Conservation (phyloP, 108 stramenopile genomes). For the Pseudonitzschia multistriata region DNA sequence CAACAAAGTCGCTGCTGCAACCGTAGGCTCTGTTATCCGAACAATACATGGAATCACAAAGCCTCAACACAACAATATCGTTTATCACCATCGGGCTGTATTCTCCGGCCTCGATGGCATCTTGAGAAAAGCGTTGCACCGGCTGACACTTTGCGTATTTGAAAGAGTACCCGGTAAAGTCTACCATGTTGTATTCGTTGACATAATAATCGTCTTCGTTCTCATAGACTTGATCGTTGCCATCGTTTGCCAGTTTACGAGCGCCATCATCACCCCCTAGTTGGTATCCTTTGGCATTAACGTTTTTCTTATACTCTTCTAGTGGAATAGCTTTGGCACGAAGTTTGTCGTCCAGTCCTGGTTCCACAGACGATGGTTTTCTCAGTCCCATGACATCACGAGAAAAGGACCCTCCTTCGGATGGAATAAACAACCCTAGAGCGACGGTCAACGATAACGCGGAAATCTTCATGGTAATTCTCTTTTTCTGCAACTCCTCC, state of each 20-base stretch:
- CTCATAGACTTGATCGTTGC: slow-evolving; percentile 8
- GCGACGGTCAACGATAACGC: background rate
- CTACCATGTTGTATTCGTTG: slow-evolving; percentile 24
- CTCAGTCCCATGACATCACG: slow-evolving; percentile 25
- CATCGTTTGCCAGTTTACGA: background rate
- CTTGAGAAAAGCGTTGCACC: slow-evolving; percentile 55
- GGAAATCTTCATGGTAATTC: background rate
- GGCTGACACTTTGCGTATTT: slow-evolving; percentile 65
- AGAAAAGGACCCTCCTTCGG: slow-evolving; percentile 23
- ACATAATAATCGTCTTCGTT: slow-evolving; percentile 41
- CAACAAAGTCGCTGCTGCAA: slow-evolving; percentile 51
- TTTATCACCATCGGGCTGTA: slow-evolving; percentile 53
- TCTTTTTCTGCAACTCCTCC: background rate
- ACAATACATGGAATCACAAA: slow-evolving; percentile 52
- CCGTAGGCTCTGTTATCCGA: slow-evolving; percentile 38
- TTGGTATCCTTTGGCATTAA: slow-evolving; percentile 23
- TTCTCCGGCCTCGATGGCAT: slow-evolving; percentile 57
- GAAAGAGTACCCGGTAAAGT: slow-evolving; percentile 50
- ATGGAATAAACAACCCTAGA: background rate
- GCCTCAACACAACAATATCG: slow-evolving; percentile 60
- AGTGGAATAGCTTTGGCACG: slow-evolving; percentile 41
- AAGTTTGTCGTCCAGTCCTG: slow-evolving; percentile 22
- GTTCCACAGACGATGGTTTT: background rate
- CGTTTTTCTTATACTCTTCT: slow-evolving; percentile 33
- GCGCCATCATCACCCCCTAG: slow-evolving; percentile 11